Base-by-base conservation (phyloP, 495 filamentous ascomycete species). In the Talaromyces nanjingensis region DNA sequence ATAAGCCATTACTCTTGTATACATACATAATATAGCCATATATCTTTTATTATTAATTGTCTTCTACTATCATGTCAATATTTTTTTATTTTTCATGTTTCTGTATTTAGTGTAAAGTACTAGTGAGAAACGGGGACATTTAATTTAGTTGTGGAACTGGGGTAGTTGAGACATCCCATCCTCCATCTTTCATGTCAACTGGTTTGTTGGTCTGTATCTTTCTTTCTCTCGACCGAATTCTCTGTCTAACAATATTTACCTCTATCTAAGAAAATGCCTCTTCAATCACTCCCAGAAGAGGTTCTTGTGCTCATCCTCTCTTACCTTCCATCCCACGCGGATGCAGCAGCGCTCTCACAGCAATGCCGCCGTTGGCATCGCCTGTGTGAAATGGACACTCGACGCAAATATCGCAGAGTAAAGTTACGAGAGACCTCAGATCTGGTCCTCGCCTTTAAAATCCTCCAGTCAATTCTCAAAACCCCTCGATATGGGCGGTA, bases 271-370 rank as follows among this genome's bases (percentile, higher is more conserved):
- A 24, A 53, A 1, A 53, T 53, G 49, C 12, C 18, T 24, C 49
- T 53, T 25, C 49, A 53, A 53, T 53, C 49, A 2, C 65, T 70
- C 42, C 68, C 70, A 27, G 45, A 53, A 3, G 66, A 72, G 12
- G 53, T 67, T 25, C 64, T 64, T 4, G 18, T 33, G 4, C 64
- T 25, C 12, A 58, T 71, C 16, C 59, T 73, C 22, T 66, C 64
- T n/a, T 65, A 49, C 25, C 56, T 73, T 5, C 16, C 61, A 18
- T 53, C 49, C 24, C 49, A 53, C 18, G 49, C 18, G 18, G 49
- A 53, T 53, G 49, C 9, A 53, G 18, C 49, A n/a, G 18, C 49
- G 49, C 49, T 53, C 47, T 52, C 47, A 14, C 2, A 22, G 2
- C 47, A 52, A 52, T 52, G 47, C 47, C 47, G 18, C 47, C 47